These are phyloP conservation scores for Ceratobasidium sp. DNA, from an alignment of 1,284 basidiomycete genomes.

Conservation along the genomic window DNA sequence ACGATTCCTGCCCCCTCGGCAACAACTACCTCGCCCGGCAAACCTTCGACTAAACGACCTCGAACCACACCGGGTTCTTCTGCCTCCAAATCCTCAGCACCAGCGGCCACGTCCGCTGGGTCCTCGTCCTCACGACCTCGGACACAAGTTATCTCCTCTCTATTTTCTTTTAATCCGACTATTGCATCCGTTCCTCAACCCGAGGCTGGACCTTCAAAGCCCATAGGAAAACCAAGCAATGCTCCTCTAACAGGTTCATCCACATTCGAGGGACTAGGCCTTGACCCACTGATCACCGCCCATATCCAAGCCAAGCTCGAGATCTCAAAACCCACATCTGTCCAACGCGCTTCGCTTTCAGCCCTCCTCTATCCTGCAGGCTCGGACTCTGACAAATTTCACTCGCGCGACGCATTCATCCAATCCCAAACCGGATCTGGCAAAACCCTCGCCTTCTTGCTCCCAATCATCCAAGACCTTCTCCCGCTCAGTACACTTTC, in stretches of 20 bases:
- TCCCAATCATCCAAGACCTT: constrained; percentile 95
- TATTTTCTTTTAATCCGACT: constrained; percentile 87
- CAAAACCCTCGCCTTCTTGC: constrained; percentile 94
- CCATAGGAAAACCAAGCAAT: constrained; percentile 74
- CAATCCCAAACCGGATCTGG: constrained; percentile 99
- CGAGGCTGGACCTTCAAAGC: constrained; percentile 54
- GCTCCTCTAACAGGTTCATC: constrained; percentile 80
- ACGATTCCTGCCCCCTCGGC: constrained; percentile 1
- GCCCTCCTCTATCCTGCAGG: constrained; percentile 67
- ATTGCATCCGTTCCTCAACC: constrained; percentile 53
- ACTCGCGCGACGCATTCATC: constrained; percentile 85
- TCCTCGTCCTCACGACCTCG: constrained; percentile 54
- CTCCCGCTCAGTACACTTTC: constrained; percentile 87
- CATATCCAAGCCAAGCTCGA: constrained; percentile 86
- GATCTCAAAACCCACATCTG: constrained; percentile 88
- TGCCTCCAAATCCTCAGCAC: not conserved
- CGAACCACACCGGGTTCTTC: not conserved
- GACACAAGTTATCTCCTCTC: constrained; percentile 86
- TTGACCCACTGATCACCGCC: constrained; percentile 82
- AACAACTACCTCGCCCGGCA: constrained; percentile 19
- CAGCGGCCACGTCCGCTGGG: constrained; percentile 30
- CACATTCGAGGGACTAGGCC: constrained; percentile 77
- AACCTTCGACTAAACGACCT: constrained; percentile 14
- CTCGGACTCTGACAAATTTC: constrained; percentile 52
- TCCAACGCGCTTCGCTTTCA: constrained; percentile 86